These are phyloP conservation scores for Aspergillus sp. DNA, from an alignment of 2,329 filamentous ascomycete species.

Conservation along the genomic window DNA sequence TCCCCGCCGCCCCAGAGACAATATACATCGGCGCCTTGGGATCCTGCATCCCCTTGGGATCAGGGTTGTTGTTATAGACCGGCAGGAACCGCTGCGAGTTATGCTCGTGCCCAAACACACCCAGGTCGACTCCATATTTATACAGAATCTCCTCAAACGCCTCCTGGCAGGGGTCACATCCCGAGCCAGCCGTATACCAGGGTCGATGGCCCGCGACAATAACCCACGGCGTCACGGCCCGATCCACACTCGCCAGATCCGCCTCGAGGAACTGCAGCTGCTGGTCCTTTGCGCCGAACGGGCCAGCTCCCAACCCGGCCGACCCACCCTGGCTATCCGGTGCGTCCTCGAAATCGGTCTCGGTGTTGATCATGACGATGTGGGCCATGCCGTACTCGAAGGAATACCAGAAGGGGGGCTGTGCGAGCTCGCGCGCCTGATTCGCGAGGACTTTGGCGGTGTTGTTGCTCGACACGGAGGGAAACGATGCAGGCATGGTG, in stretches of 20 bases:
- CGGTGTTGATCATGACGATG: slow-evolving; percentile 56
- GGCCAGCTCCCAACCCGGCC: slow-evolving; percentile 47
- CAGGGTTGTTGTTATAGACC: slow-evolving; percentile 32
- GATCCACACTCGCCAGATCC: slow-evolving; percentile 58
- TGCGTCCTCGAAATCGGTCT: slow-evolving; percentile 56
- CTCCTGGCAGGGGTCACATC: slow-evolving; percentile 49
- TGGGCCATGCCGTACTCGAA: slow-evolving; percentile 62
- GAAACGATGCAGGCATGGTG: slow-evolving; percentile 54
- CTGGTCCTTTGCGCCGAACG: slow-evolving; percentile 51
- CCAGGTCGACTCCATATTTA: slow-evolving; percentile 58
- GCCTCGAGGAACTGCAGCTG: slow-evolving; percentile 57
- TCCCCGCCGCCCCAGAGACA: slow-evolving; percentile 56
- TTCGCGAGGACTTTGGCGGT: slow-evolving; percentile 46
- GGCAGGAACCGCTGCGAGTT: slow-evolving; percentile 56
- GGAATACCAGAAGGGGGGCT: slow-evolving; percentile 60
- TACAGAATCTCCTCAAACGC: slow-evolving; percentile 58
- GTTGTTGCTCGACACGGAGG: slow-evolving; percentile 47
- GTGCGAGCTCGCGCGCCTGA: slow-evolving; percentile 46
- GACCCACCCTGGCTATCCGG: slow-evolving; percentile 48
- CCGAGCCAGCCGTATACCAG: slow-evolving; percentile 47
- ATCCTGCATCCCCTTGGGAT: slow-evolving; percentile 47
- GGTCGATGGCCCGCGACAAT: slow-evolving; percentile 48
- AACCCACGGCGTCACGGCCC: slow-evolving; percentile 55
- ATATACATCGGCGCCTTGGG: slow-evolving; percentile 60
- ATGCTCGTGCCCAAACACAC: slow-evolving; percentile 59